A percentile compares a stretch with the other conserved stretches of the same genome.
phyloP scores from a whole-genome alignment of 2,329 filamentous ascomycete species.

The Phaeosphaeriaceae sp. region DNA sequence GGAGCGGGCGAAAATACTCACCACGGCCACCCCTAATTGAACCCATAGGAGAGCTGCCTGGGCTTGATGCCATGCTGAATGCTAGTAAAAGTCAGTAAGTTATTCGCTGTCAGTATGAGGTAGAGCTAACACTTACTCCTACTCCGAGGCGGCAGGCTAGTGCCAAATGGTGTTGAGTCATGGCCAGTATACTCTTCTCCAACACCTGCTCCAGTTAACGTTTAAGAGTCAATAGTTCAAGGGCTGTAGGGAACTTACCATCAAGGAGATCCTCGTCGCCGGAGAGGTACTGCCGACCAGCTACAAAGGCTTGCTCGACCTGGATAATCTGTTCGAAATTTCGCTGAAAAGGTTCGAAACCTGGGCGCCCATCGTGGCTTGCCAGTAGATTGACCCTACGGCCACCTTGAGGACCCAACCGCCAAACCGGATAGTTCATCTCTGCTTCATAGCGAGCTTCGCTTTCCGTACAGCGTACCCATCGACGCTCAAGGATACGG shows the following conservation, averaged over 20 bases:
- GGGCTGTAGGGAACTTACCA: background rate
- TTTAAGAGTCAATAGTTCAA: background rate
- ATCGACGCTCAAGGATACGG: background rate
- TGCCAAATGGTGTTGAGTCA: background rate
- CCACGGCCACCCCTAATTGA: too few species aligned
- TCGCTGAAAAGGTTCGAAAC: background rate
- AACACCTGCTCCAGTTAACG: background rate
- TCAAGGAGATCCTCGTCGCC: background rate
- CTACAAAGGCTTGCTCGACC: background rate
- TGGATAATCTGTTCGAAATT: background rate
- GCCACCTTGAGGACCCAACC: background rate
- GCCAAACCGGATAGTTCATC: background rate
- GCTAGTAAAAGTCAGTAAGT: too few species aligned
- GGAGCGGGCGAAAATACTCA: too few species aligned
- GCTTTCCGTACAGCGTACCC: background rate
- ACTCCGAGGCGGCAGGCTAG: too few species aligned
- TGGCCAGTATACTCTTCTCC: background rate
- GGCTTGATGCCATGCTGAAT: too few species aligned
- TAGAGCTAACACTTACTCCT: too few species aligned
- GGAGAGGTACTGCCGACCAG: background rate
- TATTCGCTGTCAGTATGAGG: too few species aligned
- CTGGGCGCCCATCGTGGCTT: too few species aligned
- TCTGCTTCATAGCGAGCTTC: conserved; percentile 3
- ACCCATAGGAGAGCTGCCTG: too few species aligned
- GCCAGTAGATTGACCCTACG: background rate